Base-by-base conservation (phyloP, 225 moss, liverwort and hornwort species). In the Neckera pumila region DNA sequence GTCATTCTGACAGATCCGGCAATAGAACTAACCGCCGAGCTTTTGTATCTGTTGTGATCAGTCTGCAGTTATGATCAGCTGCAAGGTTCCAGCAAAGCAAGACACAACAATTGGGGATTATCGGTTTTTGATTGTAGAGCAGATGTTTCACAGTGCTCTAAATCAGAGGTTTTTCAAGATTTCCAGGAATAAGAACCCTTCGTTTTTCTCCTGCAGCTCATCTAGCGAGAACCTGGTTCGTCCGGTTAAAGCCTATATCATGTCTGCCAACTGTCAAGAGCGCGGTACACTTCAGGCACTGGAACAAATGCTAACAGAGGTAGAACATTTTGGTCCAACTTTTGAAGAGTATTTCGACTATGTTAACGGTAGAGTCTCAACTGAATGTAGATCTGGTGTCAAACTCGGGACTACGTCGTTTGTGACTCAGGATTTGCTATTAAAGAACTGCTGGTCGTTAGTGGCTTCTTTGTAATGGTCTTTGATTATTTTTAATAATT, bases 41-140 rank as follows among this genome's bases (percentile, higher is more conserved):
- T 31, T 82, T 71, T 92, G 83, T 80, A 58, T 83, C 74, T 85
- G 82, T 65, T 89, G 84, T 91, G 89, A 90, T 82, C 95, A 98
- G 96, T 94, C 98, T 74, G 97, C 95, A 34, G 98, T 98, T 88
- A 95, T 95, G 95, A 93, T 98, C n/a, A 98, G 97, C 95, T 98
- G 98, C 93, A 98, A 98, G 88, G 91, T 96, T 79, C 95, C 96
- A 89, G 93, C 95, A 28, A 92, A 93, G 88, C 90, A 93, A 82
- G 95, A 97, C 83, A 88, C 92, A 80, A 90, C 92, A 87, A 89
- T 96, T 81, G 93, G 88, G 85, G 97, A 98, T 88, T 98, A 98
- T 86, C 94, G 96, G 40, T 95, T 94, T 87, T 89, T 95, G 76
- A 91, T 98, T 70, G 95, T 95, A 53, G 98, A 98, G 88, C 94